Evolutionary conservation across 2,329 filamentous ascomycete species (phyloP).

Genomic region (Apiospora arundinis): DNA sequence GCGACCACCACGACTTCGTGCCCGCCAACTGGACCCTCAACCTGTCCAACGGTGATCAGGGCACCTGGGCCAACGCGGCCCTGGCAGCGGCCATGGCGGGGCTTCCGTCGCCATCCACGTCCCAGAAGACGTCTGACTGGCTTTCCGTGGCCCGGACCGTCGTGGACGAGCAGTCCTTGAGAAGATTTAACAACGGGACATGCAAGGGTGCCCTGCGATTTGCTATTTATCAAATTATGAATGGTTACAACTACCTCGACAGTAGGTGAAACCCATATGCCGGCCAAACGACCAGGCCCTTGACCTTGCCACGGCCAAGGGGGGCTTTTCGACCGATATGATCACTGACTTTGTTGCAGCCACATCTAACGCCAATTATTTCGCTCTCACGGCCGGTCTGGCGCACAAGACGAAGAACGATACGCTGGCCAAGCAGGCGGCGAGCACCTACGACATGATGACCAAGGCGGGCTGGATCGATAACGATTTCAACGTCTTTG

Average conservation of each 20-base stretch:
- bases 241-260: conserved; percentile 55
- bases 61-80: conserved; percentile 68
- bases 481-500: conserved; percentile 51
- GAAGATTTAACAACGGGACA: conserved; percentile 52
- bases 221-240: conserved; percentile 66
- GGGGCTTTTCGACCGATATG: no score
- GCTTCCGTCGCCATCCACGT: conserved; percentile 54
- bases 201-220: conserved; percentile 69
- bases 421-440: conserved; percentile 58
- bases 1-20: conserved; percentile 49
- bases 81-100: conserved; percentile 65
- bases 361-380: conserved; percentile 54
- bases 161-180: conserved; percentile 60
- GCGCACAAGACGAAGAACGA: conserved; percentile 67
- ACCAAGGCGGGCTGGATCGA: conserved; percentile 51
- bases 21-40: conserved; percentile 44
- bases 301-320: no score
- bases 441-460: conserved; percentile 63
- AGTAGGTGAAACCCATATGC: conserved; percentile 31
- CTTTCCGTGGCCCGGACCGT: conserved; percentile 65
- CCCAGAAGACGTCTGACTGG: conserved; percentile 56
- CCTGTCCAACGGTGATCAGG: conserved; percentile 59
- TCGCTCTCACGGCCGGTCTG: conserved; percentile 61
- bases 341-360: conserved; percentile 30
- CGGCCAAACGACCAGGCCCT: background rate